These are phyloP conservation scores for Hypoxylon sp. DNA, from an alignment of 2,329 filamentous ascomycete genomes.

Conservation along the genomic window DNA sequence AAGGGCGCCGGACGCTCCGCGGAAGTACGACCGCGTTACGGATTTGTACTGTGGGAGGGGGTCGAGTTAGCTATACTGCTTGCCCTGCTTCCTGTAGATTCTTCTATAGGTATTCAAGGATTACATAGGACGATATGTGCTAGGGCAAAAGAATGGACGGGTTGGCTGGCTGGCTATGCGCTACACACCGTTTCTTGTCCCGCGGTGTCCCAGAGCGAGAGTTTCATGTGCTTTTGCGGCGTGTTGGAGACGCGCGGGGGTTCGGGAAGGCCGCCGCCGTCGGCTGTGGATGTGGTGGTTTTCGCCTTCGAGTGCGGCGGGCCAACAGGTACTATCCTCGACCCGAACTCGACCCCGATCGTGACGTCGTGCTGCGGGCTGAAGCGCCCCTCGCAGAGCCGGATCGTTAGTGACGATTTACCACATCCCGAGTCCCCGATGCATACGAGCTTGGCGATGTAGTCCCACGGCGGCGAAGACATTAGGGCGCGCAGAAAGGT, in stretches of 20 bases:
- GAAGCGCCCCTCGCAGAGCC: conserved; percentile 96
- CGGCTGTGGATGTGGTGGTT: conserved; percentile 37
- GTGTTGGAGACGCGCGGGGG: conserved; percentile 62
- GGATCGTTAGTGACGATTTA: conserved; percentile 94
- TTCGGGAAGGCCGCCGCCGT: conserved; percentile 67
- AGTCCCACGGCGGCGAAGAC: conserved; percentile 88
- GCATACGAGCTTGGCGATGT: conserved; percentile 98
- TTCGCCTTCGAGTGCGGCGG: conserved; percentile 75
- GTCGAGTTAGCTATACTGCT: conserved; percentile 10
- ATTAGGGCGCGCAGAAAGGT: conserved; percentile 56
- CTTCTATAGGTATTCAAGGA: too few relatives aligned
- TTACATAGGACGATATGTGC: too few relatives aligned
- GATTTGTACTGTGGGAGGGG: conserved; percentile 77
- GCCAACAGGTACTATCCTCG: conserved; percentile 90
- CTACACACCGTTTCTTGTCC: conserved; percentile 82
- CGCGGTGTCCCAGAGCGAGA: conserved; percentile 95
- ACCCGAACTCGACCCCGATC: conserved; percentile 96
- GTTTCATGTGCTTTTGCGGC: conserved; percentile 85
- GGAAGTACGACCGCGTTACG: conserved; percentile 94
- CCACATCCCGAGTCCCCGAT: conserved; percentile 97
- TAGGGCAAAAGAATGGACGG: too few relatives aligned
- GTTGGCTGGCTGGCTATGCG: not conserved
- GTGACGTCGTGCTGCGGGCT: conserved; percentile 96
- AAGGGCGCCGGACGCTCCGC: conserved; percentile 78
- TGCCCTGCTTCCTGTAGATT: not conserved